These are phyloP conservation scores for Globisporangium acanthophoron DNA, from an alignment of 352 stramenopile species.

Conservation along the genomic window DNA sequence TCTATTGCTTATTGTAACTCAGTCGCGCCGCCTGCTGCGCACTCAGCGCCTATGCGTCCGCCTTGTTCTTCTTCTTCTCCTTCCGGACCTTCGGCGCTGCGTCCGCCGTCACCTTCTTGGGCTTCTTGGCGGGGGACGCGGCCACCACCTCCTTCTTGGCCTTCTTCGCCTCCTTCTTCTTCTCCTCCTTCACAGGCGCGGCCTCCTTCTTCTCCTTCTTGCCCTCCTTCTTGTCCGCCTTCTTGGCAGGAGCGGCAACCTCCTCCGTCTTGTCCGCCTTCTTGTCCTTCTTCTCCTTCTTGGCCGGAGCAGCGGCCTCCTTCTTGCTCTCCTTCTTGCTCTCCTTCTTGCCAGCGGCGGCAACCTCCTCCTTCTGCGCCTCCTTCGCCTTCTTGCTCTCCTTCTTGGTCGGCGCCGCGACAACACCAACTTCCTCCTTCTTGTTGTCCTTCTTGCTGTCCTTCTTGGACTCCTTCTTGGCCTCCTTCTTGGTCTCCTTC, in stretches of 20 bases:
- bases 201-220: background rate
- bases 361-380: background rate
- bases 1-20: background rate
- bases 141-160: background rate
- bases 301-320: background rate
- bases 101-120: conserved; percentile 9
- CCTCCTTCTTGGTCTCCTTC: conserved; percentile 4
- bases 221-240: background rate
- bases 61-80: conserved; percentile 10
- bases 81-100: conserved; percentile 7
- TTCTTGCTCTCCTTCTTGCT: background rate
- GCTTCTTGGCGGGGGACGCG: conserved; percentile 14
- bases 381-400: background rate
- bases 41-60: conserved; percentile 4
- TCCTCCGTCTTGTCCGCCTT: background rate
- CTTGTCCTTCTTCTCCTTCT: background rate
- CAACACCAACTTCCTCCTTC: too few species aligned
- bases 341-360: background rate
- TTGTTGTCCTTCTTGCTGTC: conserved; percentile 23
- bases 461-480: conserved; percentile 3
- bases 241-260: background rate
- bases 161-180: conserved; percentile 16
- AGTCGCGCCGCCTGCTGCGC: too few species aligned
- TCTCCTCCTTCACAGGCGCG: conserved; percentile 5
- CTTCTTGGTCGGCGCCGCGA: too few species aligned